Evolutionary conservation across 78 protist genomes (phyloP).

Genomic region (Ministeria vibrans): DNA sequence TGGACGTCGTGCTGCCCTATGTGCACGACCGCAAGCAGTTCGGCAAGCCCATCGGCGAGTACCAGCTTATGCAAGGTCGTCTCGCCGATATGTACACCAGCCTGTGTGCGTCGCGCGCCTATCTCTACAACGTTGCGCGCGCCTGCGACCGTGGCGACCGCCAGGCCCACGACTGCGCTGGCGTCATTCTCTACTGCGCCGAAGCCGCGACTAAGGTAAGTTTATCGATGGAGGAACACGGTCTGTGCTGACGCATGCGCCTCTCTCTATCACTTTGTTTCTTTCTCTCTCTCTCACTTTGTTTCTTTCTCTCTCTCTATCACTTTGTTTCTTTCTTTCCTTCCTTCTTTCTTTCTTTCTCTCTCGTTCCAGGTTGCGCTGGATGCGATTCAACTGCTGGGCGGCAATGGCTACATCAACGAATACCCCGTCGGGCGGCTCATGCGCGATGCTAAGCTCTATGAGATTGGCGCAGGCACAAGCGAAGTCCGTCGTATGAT

Average conservation of each 20-base stretch:
- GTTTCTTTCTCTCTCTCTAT: background rate
- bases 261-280: too few species aligned
- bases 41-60: constrained; percentile 67
- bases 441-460: constrained; percentile 87
- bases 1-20: constrained; percentile 77
- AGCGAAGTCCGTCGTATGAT: constrained; percentile 78
- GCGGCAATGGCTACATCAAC: constrained; percentile 92
- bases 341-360: background rate
- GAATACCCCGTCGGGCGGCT: constrained; percentile 89
- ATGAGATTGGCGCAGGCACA: constrained; percentile 93
- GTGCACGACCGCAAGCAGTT: constrained; percentile 75
- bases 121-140: constrained; percentile 67
- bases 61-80: constrained; percentile 77
- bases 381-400: too few species aligned
- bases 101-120: constrained; percentile 57
- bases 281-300: background rate
- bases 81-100: constrained; percentile 85
- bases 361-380: background rate
- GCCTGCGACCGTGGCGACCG: constrained; percentile 51
- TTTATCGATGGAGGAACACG: too few species aligned
- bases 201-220: constrained; percentile 79
- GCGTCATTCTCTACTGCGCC: constrained; percentile 71
- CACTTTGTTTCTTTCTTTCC: background rate
- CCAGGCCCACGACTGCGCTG: constrained; percentile 57
- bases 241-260: too few species aligned